phyloP scores from a whole-genome alignment of 495 filamentous ascomycete species.

The Lasiosphaeriaceae sp. region DNA sequence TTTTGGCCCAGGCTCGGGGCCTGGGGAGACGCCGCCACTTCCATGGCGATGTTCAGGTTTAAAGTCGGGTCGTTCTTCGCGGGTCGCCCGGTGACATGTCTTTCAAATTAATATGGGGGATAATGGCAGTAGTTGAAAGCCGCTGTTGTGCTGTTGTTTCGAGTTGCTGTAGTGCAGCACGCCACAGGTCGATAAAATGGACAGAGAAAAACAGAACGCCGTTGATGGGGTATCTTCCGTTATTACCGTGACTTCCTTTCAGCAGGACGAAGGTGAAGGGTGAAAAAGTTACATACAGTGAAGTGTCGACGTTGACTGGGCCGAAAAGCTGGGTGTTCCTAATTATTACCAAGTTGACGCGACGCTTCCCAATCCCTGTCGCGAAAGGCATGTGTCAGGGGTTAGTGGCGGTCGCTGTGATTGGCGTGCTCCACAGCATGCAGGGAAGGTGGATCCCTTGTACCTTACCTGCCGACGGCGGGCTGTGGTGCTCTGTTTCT shows the following conservation, averaged over 20 bases:
- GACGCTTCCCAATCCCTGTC: slow-evolving; percentile 18
- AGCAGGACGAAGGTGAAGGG: neutral
- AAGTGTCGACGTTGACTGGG: neutral
- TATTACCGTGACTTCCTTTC: neutral
- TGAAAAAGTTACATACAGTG: neutral
- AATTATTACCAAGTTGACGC: slow-evolving; percentile 5
- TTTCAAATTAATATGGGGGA: slow-evolving; percentile 7
- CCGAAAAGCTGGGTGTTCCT: neutral
- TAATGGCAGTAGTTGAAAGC: neutral
- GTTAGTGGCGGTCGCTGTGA: slow-evolving; percentile 7
- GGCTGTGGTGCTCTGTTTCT: neutral
- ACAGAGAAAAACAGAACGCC: neutral
- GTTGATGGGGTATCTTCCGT: neutral
- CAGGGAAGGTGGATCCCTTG: neutral
- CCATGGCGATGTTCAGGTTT: slow-evolving; percentile 34
- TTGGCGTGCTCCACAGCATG: slow-evolving; percentile 7
- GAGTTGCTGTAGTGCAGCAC: neutral
- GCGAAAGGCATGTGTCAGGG: slow-evolving; percentile 23
- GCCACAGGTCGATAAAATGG: neutral
- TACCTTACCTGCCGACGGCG: no score
- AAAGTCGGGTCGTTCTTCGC: slow-evolving; percentile 11
- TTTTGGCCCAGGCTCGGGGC: slow-evolving; percentile 26
- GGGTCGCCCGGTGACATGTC: slow-evolving; percentile 13
- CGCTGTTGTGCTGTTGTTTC: neutral
- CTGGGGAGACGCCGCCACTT: slow-evolving; percentile 40